These are phyloP conservation scores for Aspergillus eucalypticola DNA, from an alignment of 2,329 filamentous ascomycete species.

Conservation along the genomic window DNA sequence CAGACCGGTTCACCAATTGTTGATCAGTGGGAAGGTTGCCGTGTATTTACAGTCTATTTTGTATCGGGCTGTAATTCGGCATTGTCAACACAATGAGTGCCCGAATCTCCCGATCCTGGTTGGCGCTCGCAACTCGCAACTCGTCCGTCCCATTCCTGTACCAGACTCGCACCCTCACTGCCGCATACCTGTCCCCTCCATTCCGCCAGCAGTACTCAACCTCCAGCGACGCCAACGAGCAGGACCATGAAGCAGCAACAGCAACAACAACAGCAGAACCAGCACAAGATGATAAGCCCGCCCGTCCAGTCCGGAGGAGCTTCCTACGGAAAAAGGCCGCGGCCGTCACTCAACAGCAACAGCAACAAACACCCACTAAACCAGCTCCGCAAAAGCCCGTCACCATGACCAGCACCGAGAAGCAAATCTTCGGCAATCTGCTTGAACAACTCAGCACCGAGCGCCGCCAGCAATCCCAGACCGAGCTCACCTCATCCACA, in stretches of 20 bases:
- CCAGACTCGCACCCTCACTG: slow-evolving; percentile 64
- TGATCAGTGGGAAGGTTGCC: too few relatives aligned
- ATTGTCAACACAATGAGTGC: slow-evolving; percentile 25
- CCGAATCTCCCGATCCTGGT: slow-evolving; percentile 34
- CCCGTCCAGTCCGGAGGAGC: slow-evolving; percentile 17
- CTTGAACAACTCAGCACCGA: slow-evolving; percentile 15
- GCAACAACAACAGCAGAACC: neutral
- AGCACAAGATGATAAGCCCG: neutral
- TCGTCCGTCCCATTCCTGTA: slow-evolving; percentile 68
- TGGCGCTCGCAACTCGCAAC: slow-evolving; percentile 25
- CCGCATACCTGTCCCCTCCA: slow-evolving; percentile 13
- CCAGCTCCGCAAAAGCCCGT: neutral
- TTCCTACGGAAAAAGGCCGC: slow-evolving; percentile 15
- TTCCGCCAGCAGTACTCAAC: slow-evolving; percentile 6
- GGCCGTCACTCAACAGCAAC: neutral
- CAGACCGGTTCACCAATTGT: neutral
- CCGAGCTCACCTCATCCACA: neutral
- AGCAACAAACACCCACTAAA: neutral
- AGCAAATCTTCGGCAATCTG: slow-evolving; percentile 17
- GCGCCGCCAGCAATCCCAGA: slow-evolving; percentile 2
- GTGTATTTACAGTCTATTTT: neutral
- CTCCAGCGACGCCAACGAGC: neutral
- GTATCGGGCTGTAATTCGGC: neutral
- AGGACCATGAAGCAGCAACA: neutral
- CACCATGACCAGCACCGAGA: slow-evolving; percentile 20